Percentiles rank a stretch among this genome's conserved stretches.
These are phyloP conservation scores for Verticillium klebahnii DNA, from an alignment of 2,329 filamentous ascomycete species.

Conservation along the genomic window DNA sequence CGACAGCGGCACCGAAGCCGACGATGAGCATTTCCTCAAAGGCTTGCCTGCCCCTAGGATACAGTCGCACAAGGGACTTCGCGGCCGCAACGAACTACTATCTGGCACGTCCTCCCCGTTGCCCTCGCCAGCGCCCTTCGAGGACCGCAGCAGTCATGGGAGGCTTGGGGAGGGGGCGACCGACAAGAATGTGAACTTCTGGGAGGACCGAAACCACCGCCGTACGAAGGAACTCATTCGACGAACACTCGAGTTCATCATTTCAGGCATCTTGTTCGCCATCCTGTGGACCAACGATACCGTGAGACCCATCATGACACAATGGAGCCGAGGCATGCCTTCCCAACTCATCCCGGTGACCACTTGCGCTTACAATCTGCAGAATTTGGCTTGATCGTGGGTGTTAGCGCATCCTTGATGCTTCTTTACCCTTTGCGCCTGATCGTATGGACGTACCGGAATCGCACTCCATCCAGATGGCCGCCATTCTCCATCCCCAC, in stretches of 20 bases:
- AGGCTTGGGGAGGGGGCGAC: constrained; percentile 20
- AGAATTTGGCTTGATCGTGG: constrained; percentile 39
- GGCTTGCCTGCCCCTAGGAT: constrained; percentile 76
- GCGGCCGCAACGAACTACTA: constrained; percentile 50
- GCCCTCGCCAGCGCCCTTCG: constrained; percentile 40
- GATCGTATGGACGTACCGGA: constrained; percentile 40
- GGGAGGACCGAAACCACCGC: constrained; percentile 24
- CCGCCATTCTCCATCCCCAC: constrained; percentile 56
- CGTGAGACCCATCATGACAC: constrained; percentile 38
- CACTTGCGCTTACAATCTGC: constrained; percentile 13
- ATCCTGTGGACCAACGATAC: constrained; percentile 43
- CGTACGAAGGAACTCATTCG: constrained; percentile 48
- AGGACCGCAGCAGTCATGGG: constrained; percentile 24
- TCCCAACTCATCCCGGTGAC: background rate
- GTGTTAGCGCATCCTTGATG: constrained; percentile 35
- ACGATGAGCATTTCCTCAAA: constrained; percentile 86
- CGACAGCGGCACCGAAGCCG: constrained; percentile 91
- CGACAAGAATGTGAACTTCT: constrained; percentile 2
- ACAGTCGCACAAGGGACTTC: constrained; percentile 72
- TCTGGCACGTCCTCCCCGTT: constrained; percentile 54
- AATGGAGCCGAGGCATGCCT: constrained; percentile 45
- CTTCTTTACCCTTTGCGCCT: constrained; percentile 57
- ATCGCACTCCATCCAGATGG: constrained; percentile 28
- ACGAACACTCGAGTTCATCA: constrained; percentile 45
- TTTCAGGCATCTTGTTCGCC: constrained; percentile 44